These are phyloP conservation scores for Calonectria leucothoes DNA, from an alignment of 2,329 filamentous ascomycete genomes.

Conservation along the genomic window DNA sequence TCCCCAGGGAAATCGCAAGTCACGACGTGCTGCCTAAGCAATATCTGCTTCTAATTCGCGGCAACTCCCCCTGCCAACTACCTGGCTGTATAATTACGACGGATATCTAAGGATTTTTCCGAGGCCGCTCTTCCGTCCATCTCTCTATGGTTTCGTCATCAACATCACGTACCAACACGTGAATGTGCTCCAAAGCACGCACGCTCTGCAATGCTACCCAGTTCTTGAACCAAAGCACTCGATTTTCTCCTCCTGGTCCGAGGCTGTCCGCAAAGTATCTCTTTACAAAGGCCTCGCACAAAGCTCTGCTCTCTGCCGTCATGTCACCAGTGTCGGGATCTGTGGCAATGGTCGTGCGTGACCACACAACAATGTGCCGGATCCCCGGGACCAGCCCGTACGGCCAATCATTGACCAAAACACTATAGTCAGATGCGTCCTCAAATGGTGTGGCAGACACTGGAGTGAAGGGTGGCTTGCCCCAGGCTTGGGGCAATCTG, in stretches of 20 bases:
- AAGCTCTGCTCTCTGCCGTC: conserved; percentile 71
- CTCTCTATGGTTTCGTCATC: conserved; percentile 62
- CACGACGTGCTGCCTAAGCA: conserved; percentile 63
- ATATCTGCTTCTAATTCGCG: conserved; percentile 17
- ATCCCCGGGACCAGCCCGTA: conserved; percentile 78
- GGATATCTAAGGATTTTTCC: conserved; percentile 42
- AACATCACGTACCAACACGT: conserved; percentile 74
- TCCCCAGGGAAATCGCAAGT: conserved; percentile 62
- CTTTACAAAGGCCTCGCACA: conserved; percentile 77
- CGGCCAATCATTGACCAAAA: conserved; percentile 93
- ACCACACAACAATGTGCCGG: conserved; percentile 92
- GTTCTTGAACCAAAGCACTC: conserved; percentile 91
- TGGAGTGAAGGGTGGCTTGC: conserved; percentile 65
- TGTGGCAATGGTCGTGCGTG: conserved; percentile 82
- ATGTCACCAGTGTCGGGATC: conserved; percentile 78
- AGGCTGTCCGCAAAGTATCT: conserved; percentile 74
- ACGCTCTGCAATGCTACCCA: conserved; percentile 92
- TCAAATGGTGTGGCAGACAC: conserved; percentile 63
- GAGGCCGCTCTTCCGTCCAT: conserved; percentile 63
- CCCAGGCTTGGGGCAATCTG: conserved; percentile 77
- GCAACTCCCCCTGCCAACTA: conserved; percentile 13
- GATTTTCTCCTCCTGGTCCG: conserved; percentile 59
- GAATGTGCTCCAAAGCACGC: conserved; percentile 88
- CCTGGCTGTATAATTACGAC: background rate
- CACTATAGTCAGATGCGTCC: conserved; percentile 70